Percentiles rank a stretch among this genome's conserved stretches.
These are phyloP conservation scores for Malbranchea cinnamomea DNA, from an alignment of 2,329 filamentous ascomycete species.

Conservation along the genomic window DNA sequence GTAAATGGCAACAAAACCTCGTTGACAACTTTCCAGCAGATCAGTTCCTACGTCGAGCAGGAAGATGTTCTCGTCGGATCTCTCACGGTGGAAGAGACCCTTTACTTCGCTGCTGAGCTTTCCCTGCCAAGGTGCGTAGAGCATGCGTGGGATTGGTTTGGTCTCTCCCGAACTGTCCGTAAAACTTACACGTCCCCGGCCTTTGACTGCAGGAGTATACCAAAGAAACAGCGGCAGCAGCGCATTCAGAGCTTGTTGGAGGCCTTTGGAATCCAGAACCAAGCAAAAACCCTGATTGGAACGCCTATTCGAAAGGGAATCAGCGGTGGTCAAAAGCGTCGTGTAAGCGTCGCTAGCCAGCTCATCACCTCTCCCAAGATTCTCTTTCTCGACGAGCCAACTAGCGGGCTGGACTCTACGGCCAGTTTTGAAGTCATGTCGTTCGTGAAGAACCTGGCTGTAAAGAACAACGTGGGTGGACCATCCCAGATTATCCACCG, in stretches of 20 bases:
- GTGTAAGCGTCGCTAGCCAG: constrained; percentile 65
- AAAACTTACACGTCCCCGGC: too few species aligned
- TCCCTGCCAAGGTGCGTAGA: constrained; percentile 39
- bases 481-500: constrained; percentile 1
- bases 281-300: constrained; percentile 58
- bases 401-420: constrained; percentile 66
- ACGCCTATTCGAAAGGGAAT: constrained; percentile 73
- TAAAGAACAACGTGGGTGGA: constrained; percentile 44
- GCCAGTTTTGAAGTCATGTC: constrained; percentile 63
- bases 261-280: constrained; percentile 57
- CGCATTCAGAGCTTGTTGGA: constrained; percentile 53
- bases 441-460: constrained; percentile 53
- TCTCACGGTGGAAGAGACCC: constrained; percentile 64
- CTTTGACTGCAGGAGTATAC: constrained; percentile 27
- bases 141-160: too few species aligned
- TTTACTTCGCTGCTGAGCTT: constrained; percentile 62
- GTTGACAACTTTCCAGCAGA: constrained; percentile 42
- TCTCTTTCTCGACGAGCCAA: constrained; percentile 72
- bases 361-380: constrained; percentile 69
- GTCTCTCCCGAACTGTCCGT: too few species aligned
- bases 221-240: constrained; percentile 42
- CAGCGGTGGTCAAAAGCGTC: constrained; percentile 70
- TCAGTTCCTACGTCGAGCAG: constrained; percentile 73
- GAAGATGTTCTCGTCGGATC: constrained; percentile 73
- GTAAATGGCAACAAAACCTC: constrained; percentile 49